Base-by-base conservation (phyloP, 495 filamentous ascomycete species). In the Talaromyces stipitatus region DNA sequence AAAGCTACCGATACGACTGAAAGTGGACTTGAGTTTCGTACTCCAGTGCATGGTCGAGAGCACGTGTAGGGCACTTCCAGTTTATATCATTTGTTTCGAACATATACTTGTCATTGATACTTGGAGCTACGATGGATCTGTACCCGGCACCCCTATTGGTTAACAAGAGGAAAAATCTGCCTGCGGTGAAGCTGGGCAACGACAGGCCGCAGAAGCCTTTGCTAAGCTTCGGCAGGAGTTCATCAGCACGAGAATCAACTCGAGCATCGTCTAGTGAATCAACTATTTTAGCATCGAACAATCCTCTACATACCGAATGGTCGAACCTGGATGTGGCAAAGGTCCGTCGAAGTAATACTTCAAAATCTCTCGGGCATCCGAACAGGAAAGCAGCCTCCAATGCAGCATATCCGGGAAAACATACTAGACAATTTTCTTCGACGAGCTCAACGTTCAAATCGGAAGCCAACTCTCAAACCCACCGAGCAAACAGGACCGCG, bases 1-100 rank as follows among this genome's bases (percentile, higher is more conserved):
- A 55, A 57, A 30, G 56, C 36, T 9, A 68, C 68, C 14, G 63
- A 66, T 8, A 33, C 52, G 5, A 68, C 64, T 1, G 62, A 64
- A 18, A 46, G 23, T 9, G 55, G 54, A 2, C 45, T 66, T 23
- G 61, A 65, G 12, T 64, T 59, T 33, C 57, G 47, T 24, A 20
- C 18, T 2, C 64, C 64, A 24, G 60, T 65, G 38, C 27, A 4
- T 5, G 53, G 55, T 20, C 53, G 52, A 30, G 64, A 69, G 32
- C 63, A 66, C 16, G 53, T 69, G 8, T 70, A 24, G 18, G 54
- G 16, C 22, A 48, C 36, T 12, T 41, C 12, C 38, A 24, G 12
- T n/a, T 9, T 30, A 23, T n/a, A 30, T 22, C 50, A 30, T 16
- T 29, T 20, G 18, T 23, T 30, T 18, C 27, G 16, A 54, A 30